Evolutionary conservation across 805 yeast species (phyloP).

Genomic region (Yamadazyma akitaensis): DNA sequence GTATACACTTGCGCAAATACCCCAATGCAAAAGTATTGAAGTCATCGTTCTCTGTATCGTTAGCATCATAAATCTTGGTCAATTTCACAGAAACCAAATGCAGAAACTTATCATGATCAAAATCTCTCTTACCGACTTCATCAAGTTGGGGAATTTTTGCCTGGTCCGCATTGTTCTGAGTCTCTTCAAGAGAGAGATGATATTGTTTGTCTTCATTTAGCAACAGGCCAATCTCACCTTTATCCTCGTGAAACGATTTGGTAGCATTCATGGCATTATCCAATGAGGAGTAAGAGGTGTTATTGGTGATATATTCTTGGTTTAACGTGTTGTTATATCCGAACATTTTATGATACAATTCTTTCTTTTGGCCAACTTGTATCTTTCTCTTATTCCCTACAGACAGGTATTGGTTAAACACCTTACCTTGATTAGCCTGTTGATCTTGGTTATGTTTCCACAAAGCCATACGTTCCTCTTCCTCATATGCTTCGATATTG

Average conservation of each 20-base stretch:
- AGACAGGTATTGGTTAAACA: slow-evolving; percentile 32
- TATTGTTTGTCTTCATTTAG: slow-evolving; percentile 33
- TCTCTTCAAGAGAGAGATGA: slow-evolving; percentile 22
- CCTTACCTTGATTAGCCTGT: slow-evolving; percentile 30
- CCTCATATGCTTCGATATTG: slow-evolving; percentile 10
- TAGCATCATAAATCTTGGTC: slow-evolving; percentile 17
- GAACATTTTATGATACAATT: slow-evolving; percentile 34
- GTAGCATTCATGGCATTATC: slow-evolving; percentile 36
- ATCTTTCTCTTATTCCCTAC: slow-evolving; percentile 34
- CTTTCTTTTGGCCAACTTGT: slow-evolving; percentile 40
- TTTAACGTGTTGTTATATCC: slow-evolving; percentile 38
- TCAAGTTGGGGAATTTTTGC: slow-evolving; percentile 4
- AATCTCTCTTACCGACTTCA: slow-evolving; percentile 13
- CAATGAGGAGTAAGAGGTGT: slow-evolving; percentile 35
- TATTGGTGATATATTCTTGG: slow-evolving; percentile 39
- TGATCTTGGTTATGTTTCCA: slow-evolving; percentile 30
- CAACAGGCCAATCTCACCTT: slow-evolving; percentile 33
- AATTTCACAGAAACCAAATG: slow-evolving; percentile 20
- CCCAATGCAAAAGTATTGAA: slow-evolving; percentile 23
- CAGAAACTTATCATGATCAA: slow-evolving; percentile 27
- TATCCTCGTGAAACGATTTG: slow-evolving; percentile 40
- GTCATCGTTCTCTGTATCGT: slow-evolving; percentile 18
- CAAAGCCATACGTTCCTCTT: slow-evolving; percentile 24
- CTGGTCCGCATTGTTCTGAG: slow-evolving; percentile 17
- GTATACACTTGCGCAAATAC: slow-evolving; percentile 29